Conservation (phyloP, 176 grass and related monocot species). For the Zoysia japonica region DNA sequence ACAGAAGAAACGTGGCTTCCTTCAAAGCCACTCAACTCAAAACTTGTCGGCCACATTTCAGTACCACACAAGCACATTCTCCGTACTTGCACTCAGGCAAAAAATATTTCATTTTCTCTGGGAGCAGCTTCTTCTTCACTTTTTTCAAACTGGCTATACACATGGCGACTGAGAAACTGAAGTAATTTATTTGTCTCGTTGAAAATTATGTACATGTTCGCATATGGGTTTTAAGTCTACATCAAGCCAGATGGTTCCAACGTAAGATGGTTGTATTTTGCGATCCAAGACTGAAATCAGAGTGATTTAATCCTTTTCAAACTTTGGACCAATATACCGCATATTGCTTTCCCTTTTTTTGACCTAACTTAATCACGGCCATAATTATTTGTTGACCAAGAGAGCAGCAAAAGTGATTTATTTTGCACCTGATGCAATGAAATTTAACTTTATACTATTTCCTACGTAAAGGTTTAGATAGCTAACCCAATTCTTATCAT, state of each 20-base stretch:
- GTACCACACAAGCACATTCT: conserved; percentile 37
- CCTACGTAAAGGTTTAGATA: neutral
- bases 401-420: conserved; percentile 31
- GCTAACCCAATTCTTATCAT: neutral
- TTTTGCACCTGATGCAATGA: conserved; percentile 34
- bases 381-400: conserved; percentile 39
- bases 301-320: conserved; percentile 29
- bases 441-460: neutral
- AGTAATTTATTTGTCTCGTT: conserved; percentile 2
- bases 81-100: conserved; percentile 46
- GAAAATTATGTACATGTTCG: conserved; percentile 19
- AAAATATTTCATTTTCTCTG: conserved; percentile 49
- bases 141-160: conserved; percentile 19
- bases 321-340: conserved; percentile 44
- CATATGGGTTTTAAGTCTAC: conserved; percentile 25
- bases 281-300: neutral
- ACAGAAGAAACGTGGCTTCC: conserved; percentile 44
- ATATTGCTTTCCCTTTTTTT: conserved; percentile 25
- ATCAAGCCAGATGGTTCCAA: conserved; percentile 34
- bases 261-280: conserved; percentile 34
- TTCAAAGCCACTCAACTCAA: conserved; percentile 47
- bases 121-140: conserved; percentile 43
- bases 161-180: conserved; percentile 4
- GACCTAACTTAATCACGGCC: conserved; percentile 23
- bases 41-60: conserved; percentile 47